Evolutionary conservation across 768 basidiomycete species (phyloP).

Genomic region (Phlebiopsis gigantea): DNA sequence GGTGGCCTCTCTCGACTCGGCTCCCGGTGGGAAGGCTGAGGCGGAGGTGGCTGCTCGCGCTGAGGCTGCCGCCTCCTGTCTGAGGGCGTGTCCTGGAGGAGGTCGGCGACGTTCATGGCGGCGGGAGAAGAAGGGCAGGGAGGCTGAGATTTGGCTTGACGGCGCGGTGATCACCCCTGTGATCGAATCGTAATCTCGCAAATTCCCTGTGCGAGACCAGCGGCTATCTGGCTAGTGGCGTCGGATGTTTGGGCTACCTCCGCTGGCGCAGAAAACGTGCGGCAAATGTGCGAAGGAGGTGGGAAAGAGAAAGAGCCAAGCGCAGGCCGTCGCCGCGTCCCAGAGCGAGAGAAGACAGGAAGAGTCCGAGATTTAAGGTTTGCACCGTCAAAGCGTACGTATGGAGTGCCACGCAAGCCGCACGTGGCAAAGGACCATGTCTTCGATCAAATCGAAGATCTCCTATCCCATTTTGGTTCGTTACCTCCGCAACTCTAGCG

Average conservation of each 20-base stretch:
- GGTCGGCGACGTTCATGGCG: slow-evolving; percentile 64
- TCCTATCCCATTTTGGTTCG: neutral
- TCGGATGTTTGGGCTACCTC: neutral
- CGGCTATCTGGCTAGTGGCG: neutral
- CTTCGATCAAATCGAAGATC: slow-evolving; percentile 1
- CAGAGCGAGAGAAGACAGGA: neutral
- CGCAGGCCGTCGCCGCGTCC: neutral
- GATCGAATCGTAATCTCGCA: slow-evolving; percentile 29
- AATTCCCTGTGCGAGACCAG: slow-evolving; percentile 2
- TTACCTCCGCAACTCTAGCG: slow-evolving; percentile 3
- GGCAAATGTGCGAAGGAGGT: neutral
- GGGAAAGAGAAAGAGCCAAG: neutral
- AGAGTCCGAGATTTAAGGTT: too few species aligned
- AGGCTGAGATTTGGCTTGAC: slow-evolving; percentile 22
- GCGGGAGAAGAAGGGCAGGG: slow-evolving; percentile 19
- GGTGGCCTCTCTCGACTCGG: slow-evolving; percentile 21
- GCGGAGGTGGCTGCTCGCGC: slow-evolving; percentile 27
- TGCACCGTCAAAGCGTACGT: neutral
- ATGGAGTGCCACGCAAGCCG: neutral
- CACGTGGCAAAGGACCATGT: neutral
- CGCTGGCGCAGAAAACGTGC: neutral
- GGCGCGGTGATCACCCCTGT: slow-evolving; percentile 28
- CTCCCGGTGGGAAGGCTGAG: slow-evolving; percentile 21
- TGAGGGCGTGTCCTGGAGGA: slow-evolving; percentile 66
- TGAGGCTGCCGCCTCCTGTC: slow-evolving; percentile 36